A percentile compares a stretch with the other conserved stretches of the same genome.
These are phyloP conservation scores for Odontarrhena argentea DNA, from an alignment of 345 rosid species.

Conservation along the genomic window DNA sequence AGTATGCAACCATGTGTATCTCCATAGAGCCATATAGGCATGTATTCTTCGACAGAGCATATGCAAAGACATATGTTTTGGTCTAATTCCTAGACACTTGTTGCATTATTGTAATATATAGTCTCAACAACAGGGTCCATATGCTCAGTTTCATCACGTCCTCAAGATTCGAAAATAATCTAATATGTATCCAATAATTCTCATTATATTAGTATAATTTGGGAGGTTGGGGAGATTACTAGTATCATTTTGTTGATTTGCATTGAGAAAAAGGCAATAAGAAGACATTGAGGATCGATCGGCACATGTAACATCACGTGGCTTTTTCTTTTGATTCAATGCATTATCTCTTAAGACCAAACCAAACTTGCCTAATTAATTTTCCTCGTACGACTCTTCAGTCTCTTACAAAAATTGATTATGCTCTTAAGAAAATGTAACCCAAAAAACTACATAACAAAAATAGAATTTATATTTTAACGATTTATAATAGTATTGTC, in stretches of 20 bases:
- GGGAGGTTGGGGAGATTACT: background rate
- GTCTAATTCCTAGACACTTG: constrained; percentile 20
- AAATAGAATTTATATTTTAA: too few relatives aligned
- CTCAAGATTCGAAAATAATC: background rate
- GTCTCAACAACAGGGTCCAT: constrained; percentile 25
- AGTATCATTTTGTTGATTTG: constrained; percentile 6
- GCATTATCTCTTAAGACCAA: constrained; percentile 33
- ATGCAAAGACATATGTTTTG: constrained; percentile 33
- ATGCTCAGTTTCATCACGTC: constrained; percentile 23
- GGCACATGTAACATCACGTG: constrained; percentile 38
- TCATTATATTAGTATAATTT: background rate
- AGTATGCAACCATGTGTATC: background rate
- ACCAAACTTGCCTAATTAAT: constrained; percentile 33
- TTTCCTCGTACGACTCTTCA: constrained; percentile 32
- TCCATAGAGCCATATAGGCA: background rate
- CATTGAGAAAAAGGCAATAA: constrained; percentile 19
- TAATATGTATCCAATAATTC: background rate
- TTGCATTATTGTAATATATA: background rate
- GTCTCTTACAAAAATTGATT: too few relatives aligned
- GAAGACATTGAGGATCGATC: constrained; percentile 18
- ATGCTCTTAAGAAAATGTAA: too few relatives aligned
- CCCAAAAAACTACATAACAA: too few relatives aligned
- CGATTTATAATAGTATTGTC: too few relatives aligned
- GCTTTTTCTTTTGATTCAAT: constrained; percentile 33
- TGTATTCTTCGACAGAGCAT: constrained; percentile 32